Percentiles rank a stretch among this genome's conserved stretches.
Evolutionary conservation across 306 rosid genomes (phyloP).

Genomic region (Quillaja saponaria): DNA sequence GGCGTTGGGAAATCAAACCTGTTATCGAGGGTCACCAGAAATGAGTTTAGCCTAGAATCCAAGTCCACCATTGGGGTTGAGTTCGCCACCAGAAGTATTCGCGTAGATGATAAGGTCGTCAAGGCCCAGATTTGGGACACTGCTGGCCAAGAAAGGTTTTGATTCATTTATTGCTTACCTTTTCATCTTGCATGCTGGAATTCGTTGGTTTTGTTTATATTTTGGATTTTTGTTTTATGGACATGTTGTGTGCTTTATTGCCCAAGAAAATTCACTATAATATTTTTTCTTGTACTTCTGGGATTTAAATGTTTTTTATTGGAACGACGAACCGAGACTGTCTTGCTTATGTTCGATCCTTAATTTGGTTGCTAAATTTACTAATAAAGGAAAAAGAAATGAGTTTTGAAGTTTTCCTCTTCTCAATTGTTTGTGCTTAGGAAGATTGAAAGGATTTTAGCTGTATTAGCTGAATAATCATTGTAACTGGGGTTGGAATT

Average conservation of each 20-base stretch:
- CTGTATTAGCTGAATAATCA: neutral
- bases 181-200: slow-evolving; percentile 14
- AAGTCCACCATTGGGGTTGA: slow-evolving; percentile 92
- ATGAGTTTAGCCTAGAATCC: slow-evolving; percentile 78
- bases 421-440: slow-evolving; percentile 2
- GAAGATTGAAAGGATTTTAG: neutral
- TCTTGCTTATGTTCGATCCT: too few species aligned
- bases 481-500: neutral
- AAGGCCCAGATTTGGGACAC: slow-evolving; percentile 98
- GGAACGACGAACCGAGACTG: neutral
- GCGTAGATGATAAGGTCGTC: slow-evolving; percentile 75
- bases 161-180: neutral
- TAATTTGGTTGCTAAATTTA: slow-evolving; percentile 11
- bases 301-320: slow-evolving; percentile 17
- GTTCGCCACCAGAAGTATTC: slow-evolving; percentile 84
- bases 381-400: slow-evolving; percentile 5
- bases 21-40: slow-evolving; percentile 69
- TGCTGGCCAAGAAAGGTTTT: slow-evolving; percentile 87
- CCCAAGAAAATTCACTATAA: too few species aligned
- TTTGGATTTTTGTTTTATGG: neutral
- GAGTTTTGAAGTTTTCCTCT: neutral
- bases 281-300: neutral
- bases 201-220: slow-evolving; percentile 1
- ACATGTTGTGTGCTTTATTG: too few species aligned
- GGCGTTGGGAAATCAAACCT: slow-evolving; percentile 91